Evolutionary conservation across 768 basidiomycete species (phyloP).

Genomic region (Lyophyllum semitale): DNA sequence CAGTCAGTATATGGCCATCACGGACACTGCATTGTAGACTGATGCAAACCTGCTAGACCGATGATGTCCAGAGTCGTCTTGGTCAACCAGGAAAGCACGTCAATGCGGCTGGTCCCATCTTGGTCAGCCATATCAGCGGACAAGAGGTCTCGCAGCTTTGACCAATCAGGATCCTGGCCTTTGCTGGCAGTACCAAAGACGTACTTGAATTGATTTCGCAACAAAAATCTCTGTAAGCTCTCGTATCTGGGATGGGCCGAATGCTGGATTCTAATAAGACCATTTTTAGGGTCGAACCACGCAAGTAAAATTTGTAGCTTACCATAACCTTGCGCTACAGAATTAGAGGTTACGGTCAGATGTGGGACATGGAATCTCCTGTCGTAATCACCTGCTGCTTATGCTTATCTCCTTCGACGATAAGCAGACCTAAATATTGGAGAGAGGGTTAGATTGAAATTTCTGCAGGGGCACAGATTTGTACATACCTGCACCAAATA

Average conservation of each 20-base stretch:
- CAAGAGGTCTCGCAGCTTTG: constrained; percentile 55
- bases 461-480: too few species aligned
- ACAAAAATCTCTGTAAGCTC: constrained; percentile 59
- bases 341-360: background rate
- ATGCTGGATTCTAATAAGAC: constrained; percentile 65
- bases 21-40: constrained; percentile 29
- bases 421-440: constrained; percentile 44
- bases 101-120: constrained; percentile 35
- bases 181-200: background rate
- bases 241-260: constrained; percentile 60
- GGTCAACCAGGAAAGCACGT: constrained; percentile 66
- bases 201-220: constrained; percentile 55
- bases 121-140: constrained; percentile 31
- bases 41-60: constrained; percentile 62
- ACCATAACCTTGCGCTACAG: constrained; percentile 48
- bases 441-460: background rate
- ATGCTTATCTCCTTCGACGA: constrained; percentile 50
- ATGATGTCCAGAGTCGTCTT: constrained; percentile 77
- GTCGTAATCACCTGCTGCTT: constrained; percentile 39
- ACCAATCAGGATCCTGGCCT: background rate
- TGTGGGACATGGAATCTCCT: background rate
- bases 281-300: background rate
- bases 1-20: constrained; percentile 25
- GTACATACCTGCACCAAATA: constrained; percentile 44
- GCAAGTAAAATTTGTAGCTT: background rate